These are phyloP conservation scores for Sindora glabra DNA, from an alignment of 306 rosid species.

Conservation along the genomic window DNA sequence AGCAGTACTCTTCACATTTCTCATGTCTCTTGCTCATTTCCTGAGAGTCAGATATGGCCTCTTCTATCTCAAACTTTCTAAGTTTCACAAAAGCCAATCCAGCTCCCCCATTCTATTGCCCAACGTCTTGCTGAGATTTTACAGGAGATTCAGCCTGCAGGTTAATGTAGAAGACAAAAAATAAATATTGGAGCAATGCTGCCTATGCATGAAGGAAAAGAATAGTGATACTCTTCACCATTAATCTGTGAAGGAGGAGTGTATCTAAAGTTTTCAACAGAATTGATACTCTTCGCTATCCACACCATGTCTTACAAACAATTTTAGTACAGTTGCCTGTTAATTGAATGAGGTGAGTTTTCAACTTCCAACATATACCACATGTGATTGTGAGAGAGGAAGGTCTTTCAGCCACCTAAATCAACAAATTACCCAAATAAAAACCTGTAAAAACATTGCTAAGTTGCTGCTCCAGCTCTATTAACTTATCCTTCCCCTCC, in stretches of 20 bases:
- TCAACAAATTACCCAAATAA: background rate
- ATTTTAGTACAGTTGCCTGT: no score
- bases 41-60: conserved; percentile 62
- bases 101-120: conserved; percentile 81
- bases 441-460: conserved; percentile 77
- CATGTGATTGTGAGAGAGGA: background rate
- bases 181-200: background rate
- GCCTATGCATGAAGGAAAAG: background rate
- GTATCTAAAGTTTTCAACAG: no score
- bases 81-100: conserved; percentile 88
- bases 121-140: conserved; percentile 92
- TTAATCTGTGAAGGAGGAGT: no score
- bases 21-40: conserved; percentile 66
- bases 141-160: conserved; percentile 92
- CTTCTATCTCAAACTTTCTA: conserved; percentile 85
- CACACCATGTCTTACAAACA: no score
- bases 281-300: no score
- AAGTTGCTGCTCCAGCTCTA: conserved; percentile 70
- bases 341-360: no score
- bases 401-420: background rate
- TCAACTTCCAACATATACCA: conserved; percentile 1
- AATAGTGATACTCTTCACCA: no score
- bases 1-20: conserved; percentile 75
- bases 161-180: background rate
- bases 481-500: conserved; percentile 63